These are phyloP conservation scores for Oryza officinalis DNA, from an alignment of 176 grass and related monocot species.

Conservation along the genomic window DNA sequence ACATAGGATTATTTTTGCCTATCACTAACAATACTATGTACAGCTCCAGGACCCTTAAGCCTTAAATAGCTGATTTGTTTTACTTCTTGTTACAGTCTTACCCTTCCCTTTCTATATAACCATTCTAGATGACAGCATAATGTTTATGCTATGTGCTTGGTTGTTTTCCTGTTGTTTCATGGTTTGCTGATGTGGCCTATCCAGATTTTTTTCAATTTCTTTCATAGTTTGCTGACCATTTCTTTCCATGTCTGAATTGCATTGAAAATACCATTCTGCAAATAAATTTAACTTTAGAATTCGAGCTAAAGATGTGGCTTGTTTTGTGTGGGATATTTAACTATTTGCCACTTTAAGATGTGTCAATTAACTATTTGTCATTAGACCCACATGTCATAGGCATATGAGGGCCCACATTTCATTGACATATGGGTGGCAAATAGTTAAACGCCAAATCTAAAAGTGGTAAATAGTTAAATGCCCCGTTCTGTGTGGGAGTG, in stretches of 20 bases:
- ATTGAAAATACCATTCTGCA: neutral
- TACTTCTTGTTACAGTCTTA: neutral
- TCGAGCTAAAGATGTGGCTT: neutral
- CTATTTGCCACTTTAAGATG: too few species aligned
- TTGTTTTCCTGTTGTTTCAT: neutral
- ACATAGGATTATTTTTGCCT: neutral
- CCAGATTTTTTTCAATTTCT: neutral
- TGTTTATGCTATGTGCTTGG: neutral
- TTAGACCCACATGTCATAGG: too few species aligned
- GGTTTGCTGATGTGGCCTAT: neutral
- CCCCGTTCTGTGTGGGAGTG: too few species aligned
- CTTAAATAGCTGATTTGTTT: neutral
- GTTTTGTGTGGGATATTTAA: neutral
- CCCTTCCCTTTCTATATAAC: slow-evolving; percentile 6
- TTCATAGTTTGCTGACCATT: neutral
- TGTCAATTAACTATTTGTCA: too few species aligned
- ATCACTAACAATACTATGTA: neutral
- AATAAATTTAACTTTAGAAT: neutral
- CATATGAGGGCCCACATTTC: too few species aligned
- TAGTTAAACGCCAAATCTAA: too few species aligned
- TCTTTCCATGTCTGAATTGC: neutral
- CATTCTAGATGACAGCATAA: neutral
- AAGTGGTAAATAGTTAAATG: too few species aligned
- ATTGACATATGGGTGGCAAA: too few species aligned
- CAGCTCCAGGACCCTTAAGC: neutral